Evolutionary conservation across 2,329 filamentous ascomycete species (phyloP).

Genomic region (Ophiostoma novo-ulmi): DNA sequence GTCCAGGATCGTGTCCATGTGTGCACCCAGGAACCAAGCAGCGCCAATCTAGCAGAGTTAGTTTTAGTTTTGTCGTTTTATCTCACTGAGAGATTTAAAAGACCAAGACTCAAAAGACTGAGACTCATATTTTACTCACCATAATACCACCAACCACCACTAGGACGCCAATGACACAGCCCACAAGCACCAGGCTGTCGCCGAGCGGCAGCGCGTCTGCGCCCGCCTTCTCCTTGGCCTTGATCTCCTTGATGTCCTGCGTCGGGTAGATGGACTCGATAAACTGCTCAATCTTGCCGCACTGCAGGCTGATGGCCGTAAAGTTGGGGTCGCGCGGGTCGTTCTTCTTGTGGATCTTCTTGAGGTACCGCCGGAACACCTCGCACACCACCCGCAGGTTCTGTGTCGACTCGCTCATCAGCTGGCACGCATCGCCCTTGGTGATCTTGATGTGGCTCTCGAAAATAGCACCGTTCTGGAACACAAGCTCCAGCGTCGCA

Average conservation of each 20-base stretch:
- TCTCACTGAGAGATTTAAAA: no score
- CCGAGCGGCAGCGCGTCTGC: conserved; percentile 48
- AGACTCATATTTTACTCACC: conserved; percentile 57
- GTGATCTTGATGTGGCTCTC: conserved; percentile 91
- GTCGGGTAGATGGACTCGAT: conserved; percentile 89
- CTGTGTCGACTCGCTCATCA: conserved; percentile 91
- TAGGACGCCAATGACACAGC: conserved; percentile 63
- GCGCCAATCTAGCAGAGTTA: conserved; percentile 56
- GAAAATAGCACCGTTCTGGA: conserved; percentile 85
- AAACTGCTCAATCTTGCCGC: conserved; percentile 91
- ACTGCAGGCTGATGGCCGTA: conserved; percentile 83
- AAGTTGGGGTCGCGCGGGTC: conserved; percentile 89
- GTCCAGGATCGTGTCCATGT: conserved; percentile 66
- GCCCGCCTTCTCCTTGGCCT: conserved; percentile 32
- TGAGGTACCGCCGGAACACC: conserved; percentile 71
- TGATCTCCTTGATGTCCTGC: conserved; percentile 62
- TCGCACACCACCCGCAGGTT: conserved; percentile 78
- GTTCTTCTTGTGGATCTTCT: conserved; percentile 88
- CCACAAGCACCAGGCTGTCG: conserved; percentile 61
- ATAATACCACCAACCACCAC: conserved; percentile 67
- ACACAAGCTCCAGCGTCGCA: conserved; percentile 84
- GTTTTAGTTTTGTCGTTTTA: neutral
- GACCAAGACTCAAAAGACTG: no score
- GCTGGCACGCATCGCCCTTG: conserved; percentile 83
- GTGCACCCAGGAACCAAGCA: conserved; percentile 75